A percentile compares a stretch with the other conserved stretches of the same genome.
Conservation (phyloP, 768 basidiomycete species). For the Suillus cothurnatus region DNA sequence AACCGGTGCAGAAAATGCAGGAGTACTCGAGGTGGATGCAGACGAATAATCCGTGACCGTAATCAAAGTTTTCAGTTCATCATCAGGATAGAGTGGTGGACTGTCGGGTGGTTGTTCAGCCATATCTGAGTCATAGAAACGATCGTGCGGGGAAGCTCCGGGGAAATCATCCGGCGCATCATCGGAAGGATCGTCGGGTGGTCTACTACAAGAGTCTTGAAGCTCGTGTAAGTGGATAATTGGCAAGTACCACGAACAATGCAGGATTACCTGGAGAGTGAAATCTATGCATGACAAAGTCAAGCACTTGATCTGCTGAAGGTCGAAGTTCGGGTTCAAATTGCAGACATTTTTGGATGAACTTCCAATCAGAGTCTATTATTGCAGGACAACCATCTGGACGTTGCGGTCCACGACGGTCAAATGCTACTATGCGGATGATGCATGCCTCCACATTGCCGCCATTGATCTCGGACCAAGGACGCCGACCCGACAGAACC, state of each 20-base stretch:
- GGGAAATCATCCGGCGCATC: background rate
- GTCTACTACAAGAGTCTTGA: background rate
- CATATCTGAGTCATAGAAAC: background rate
- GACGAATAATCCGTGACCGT: too few species aligned
- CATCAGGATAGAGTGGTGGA: background rate
- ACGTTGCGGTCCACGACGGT: background rate
- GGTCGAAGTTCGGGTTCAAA: background rate
- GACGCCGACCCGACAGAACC: background rate
- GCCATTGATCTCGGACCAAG: background rate
- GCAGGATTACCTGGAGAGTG: background rate
- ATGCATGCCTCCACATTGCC: too few species aligned
- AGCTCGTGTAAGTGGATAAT: background rate
- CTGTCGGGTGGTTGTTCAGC: background rate
- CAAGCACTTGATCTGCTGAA: background rate
- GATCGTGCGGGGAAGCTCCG: background rate
- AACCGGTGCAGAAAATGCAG: too few species aligned
- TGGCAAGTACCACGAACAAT: background rate
- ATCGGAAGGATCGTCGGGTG: background rate
- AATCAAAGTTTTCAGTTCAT: background rate
- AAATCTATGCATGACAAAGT: background rate
- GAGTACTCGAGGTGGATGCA: background rate
- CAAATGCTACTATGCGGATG: too few species aligned
- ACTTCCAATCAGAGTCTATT: background rate
- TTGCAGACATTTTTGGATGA: background rate
- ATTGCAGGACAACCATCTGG: background rate